phyloP scores from a whole-genome alignment of 805 yeast genomes.

The Yamadazyma olivae region DNA sequence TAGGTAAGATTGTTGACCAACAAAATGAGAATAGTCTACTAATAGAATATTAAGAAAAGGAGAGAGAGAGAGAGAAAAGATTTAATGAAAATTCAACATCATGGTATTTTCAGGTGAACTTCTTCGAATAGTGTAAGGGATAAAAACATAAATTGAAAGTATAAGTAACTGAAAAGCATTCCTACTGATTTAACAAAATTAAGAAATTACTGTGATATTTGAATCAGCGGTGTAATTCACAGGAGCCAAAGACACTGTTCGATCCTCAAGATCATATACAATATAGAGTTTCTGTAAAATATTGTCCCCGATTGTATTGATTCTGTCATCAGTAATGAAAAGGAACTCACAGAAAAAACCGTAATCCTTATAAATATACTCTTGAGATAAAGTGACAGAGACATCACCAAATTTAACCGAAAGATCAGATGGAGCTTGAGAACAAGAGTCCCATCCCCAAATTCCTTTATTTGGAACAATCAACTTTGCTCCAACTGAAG shows the following conservation, averaged over 20 bases:
- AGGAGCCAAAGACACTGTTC: constrained; percentile 51
- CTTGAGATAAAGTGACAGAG: constrained; percentile 14
- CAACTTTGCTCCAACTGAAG: constrained; percentile 11
- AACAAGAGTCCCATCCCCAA: no score
- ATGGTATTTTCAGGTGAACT: no score
- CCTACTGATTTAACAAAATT: no score
- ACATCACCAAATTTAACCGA: constrained; percentile 12
- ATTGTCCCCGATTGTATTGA: constrained; percentile 56
- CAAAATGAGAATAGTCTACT: no score
- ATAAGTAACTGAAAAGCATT: no score
- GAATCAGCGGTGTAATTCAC: constrained; percentile 19
- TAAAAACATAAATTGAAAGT: no score
- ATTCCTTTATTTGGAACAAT: no score
- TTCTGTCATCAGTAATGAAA: constrained; percentile 3
- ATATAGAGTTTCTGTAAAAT: constrained; percentile 61
- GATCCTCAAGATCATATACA: constrained; percentile 60
- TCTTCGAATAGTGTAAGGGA: no score
- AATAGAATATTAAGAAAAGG: no score
- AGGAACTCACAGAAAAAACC: constrained; percentile 13
- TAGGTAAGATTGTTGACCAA: no score
- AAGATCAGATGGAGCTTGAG: constrained; percentile 8
- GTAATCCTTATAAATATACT: constrained; percentile 12
- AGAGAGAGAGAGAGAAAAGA: no score
- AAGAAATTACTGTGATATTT: constrained; percentile 14
- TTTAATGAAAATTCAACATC: no score